Percentiles rank a stretch among this genome's conserved stretches.
These are phyloP conservation scores for Thermothelomyces thermophilus DNA, from an alignment of 2,329 filamentous ascomycete species.

Conservation along the genomic window DNA sequence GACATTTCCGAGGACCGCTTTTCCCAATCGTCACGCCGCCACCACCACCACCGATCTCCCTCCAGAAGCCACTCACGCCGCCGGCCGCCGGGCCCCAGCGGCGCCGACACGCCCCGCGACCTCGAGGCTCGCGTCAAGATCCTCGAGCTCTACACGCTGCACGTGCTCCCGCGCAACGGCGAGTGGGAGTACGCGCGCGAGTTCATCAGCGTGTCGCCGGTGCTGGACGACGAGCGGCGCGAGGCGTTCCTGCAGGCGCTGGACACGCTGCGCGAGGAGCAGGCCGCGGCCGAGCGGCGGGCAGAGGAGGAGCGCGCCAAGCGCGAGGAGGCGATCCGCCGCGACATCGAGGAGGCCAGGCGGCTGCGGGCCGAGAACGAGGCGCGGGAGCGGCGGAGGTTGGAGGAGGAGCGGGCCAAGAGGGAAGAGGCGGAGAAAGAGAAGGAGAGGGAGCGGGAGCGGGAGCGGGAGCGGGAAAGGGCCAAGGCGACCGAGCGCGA, in stretches of 20 bases:
- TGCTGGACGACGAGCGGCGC: conserved; percentile 85
- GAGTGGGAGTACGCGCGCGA: conserved; percentile 95
- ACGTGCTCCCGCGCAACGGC: conserved; percentile 85
- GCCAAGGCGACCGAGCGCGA: conserved; percentile 28
- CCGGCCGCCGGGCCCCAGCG: conserved; percentile 40
- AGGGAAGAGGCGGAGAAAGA: conserved; percentile 21
- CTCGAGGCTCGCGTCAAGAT: conserved; percentile 82
- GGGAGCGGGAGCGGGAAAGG: conserved; percentile 40
- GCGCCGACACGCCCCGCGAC: conserved; percentile 76
- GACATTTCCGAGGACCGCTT: conserved; percentile 62
- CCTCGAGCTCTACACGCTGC: conserved; percentile 88
- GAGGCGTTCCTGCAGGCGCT: conserved; percentile 85
- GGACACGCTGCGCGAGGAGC: conserved; percentile 77
- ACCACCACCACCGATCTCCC: conserved; percentile 31
- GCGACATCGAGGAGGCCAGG: conserved; percentile 52
- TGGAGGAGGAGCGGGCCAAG: conserved; percentile 46
- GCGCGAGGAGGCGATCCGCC: conserved; percentile 51
- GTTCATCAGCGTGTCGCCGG: conserved; percentile 79
- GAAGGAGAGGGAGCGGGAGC: conserved; percentile 44
- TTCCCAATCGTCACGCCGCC: conserved; percentile 38
- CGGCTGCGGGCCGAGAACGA: conserved; percentile 53
- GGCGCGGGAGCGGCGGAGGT: conserved; percentile 44
- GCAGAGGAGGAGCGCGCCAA: conserved; percentile 53
- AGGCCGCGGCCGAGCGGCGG: conserved; percentile 61
- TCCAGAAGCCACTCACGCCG: conserved; percentile 29